Percentiles rank a stretch among this genome's conserved stretches.
phyloP scores from a whole-genome alignment of 2,329 filamentous ascomycete species.

The Colletotrichum plurivorum region DNA sequence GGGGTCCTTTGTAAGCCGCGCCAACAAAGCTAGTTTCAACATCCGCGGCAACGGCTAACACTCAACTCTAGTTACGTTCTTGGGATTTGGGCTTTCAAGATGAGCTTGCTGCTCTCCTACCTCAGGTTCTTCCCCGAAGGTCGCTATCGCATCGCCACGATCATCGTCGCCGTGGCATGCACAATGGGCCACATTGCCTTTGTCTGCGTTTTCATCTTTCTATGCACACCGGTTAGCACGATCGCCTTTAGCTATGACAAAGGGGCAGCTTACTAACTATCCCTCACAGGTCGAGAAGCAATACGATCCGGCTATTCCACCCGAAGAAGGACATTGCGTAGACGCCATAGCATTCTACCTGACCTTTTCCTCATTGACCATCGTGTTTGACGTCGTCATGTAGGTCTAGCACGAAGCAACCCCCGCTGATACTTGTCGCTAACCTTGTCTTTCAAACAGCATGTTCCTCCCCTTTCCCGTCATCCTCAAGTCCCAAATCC shows the following conservation, averaged over 20 bases:
- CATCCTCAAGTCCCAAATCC: conserved; percentile 53
- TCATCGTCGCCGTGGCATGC: conserved; percentile 51
- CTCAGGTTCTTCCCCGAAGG: conserved; percentile 59
- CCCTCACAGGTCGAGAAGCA: conserved; percentile 48
- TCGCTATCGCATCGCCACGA: conserved; percentile 50
- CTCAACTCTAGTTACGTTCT: conserved; percentile 52
- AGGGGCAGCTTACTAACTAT: neutral
- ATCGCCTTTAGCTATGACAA: fast-evolving
- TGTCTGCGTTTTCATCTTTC: conserved; percentile 52
- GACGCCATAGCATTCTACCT: conserved; percentile 59
- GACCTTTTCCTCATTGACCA: conserved; percentile 55
- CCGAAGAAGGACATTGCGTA: conserved; percentile 52
- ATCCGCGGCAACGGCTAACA: neutral
- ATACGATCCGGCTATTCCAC: conserved; percentile 55
- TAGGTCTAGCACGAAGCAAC: conserved; percentile 43
- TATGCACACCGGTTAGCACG: conserved; percentile 50
- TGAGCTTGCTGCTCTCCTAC: conserved; percentile 59
- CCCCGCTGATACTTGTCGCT: neutral
- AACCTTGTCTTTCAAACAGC: conserved; percentile 42
- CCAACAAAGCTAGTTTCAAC: neutral
- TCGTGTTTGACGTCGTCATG: conserved; percentile 58
- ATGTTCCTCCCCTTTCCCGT: conserved; percentile 59
- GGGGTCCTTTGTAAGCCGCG: conserved; percentile 56
- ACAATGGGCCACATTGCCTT: conserved; percentile 57
- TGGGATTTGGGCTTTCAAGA: conserved; percentile 61